phyloP scores from a whole-genome alignment of 2,329 filamentous ascomycete genomes.

The Chaetomium sp. region DNA sequence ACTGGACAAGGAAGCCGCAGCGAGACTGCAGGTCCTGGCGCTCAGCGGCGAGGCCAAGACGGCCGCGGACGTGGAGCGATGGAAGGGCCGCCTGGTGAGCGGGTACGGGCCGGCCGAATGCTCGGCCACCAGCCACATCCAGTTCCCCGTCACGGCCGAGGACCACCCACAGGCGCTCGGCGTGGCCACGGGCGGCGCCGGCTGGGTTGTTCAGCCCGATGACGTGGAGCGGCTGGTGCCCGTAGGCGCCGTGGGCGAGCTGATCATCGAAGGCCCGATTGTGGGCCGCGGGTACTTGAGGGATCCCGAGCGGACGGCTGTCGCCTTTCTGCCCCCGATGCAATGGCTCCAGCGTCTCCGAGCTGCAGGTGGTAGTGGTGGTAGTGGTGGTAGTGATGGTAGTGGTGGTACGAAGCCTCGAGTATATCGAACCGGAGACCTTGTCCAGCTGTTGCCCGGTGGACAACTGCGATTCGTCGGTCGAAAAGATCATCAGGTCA shows the following conservation, averaged over 20 bases:
- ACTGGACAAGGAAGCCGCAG: not conserved
- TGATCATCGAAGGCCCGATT: not conserved
- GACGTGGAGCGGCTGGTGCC: not conserved
- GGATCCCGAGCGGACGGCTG: not conserved
- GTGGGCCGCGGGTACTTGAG: not conserved
- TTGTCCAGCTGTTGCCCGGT: not conserved
- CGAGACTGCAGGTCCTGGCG: not conserved
- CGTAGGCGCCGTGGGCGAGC: not conserved
- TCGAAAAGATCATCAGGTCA: not conserved
- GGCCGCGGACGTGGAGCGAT: not conserved
- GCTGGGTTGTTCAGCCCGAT: not conserved
- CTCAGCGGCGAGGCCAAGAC: not conserved
- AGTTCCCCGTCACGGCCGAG: not conserved
- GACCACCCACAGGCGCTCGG: not conserved
- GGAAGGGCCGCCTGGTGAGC: not conserved
- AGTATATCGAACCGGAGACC: not conserved
- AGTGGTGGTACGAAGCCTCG: not conserved
- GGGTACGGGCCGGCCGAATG: not conserved
- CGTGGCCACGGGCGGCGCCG: not conserved
- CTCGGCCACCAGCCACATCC: not conserved
- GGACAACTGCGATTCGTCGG: not conserved
- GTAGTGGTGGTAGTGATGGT: not conserved
- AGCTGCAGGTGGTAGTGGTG: not conserved
- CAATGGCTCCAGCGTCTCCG: not conserved
- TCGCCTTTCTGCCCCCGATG: not conserved